Conservation (phyloP, 805 yeast genomes). For the Hanseniaspora meyeri region DNA sequence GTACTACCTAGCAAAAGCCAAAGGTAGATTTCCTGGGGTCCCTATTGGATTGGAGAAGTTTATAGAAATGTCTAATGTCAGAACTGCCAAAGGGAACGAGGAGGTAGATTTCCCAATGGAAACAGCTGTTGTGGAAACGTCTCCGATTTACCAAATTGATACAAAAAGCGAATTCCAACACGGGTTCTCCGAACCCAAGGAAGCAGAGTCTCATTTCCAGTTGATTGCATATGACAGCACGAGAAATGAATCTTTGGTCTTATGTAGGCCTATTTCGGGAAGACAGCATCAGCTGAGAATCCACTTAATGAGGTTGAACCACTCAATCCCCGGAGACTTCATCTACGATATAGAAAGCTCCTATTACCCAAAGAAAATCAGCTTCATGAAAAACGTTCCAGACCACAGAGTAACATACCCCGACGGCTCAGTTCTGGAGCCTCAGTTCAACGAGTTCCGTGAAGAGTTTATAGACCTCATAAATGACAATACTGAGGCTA, state of each 20-base stretch:
- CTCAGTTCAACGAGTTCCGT: slow-evolving; percentile 18
- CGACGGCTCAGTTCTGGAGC: slow-evolving; percentile 18
- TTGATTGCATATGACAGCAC: slow-evolving; percentile 50
- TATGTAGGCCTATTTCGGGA: slow-evolving; percentile 83
- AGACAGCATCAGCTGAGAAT: slow-evolving; percentile 92
- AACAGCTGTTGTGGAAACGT: slow-evolving; percentile 15
- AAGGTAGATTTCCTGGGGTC: slow-evolving; percentile 60
- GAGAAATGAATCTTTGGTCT: slow-evolving; percentile 41
- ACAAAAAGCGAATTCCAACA: slow-evolving; percentile 55
- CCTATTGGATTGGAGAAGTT: not conserved
- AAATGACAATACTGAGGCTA: slow-evolving; percentile 22
- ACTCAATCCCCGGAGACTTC: slow-evolving; percentile 84
- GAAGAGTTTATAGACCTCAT: slow-evolving; percentile 26
- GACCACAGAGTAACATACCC: slow-evolving; percentile 11
- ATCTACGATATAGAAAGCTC: slow-evolving; percentile 32
- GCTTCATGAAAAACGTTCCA: slow-evolving; percentile 18
- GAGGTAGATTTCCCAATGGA: slow-evolving; percentile 9
- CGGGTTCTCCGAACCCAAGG: slow-evolving; percentile 35
- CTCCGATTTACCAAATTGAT: slow-evolving; percentile 55
- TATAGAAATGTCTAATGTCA: slow-evolving; percentile 25
- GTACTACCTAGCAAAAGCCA: slow-evolving; percentile 73
- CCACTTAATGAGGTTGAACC: slow-evolving; percentile 74
- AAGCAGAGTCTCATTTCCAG: slow-evolving; percentile 58
- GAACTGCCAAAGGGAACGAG: slow-evolving; percentile 13
- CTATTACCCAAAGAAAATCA: slow-evolving; percentile 20